Evolutionary conservation across 495 filamentous ascomycete genomes (phyloP).

Genomic region (Penicillium riverlandense): DNA sequence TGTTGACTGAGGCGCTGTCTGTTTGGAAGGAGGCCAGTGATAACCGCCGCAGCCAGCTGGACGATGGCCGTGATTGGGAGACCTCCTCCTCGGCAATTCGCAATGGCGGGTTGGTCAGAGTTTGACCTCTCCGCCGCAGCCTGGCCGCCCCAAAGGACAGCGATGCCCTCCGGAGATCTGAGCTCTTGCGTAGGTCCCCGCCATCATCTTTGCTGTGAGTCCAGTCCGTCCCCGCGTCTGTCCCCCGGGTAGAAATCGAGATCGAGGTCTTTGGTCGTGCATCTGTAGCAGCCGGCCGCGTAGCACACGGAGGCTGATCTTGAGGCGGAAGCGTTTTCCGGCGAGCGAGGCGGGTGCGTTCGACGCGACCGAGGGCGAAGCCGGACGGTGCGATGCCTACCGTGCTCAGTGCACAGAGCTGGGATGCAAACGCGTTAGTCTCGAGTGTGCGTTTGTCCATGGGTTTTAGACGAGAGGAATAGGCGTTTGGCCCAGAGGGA

Average conservation of each 20-base stretch:
- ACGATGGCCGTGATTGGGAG: constrained; percentile 38
- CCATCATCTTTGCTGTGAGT: constrained; percentile 1
- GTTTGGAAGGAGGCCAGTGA: constrained; percentile 69
- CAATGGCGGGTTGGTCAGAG: constrained; percentile 28
- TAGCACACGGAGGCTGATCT: constrained; percentile 12
- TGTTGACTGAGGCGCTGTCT: constrained; percentile 60
- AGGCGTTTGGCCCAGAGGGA: too few relatives aligned
- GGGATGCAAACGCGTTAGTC: constrained; percentile 5
- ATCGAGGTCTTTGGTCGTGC: constrained; percentile 18
- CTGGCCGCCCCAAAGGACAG: constrained; percentile 49
- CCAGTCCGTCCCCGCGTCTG: constrained; percentile 7
- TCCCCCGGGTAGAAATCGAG: constrained; percentile 6
- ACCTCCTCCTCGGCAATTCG: constrained; percentile 22
- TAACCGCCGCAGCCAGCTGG: constrained; percentile 72
- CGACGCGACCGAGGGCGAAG: constrained; percentile 54
- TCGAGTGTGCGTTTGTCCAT: neutral
- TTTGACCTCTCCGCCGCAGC: constrained; percentile 31
- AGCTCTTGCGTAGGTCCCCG: constrained; percentile 5
- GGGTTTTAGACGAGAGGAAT: too few relatives aligned
- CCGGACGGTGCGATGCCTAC: constrained; percentile 61
- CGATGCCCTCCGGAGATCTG: constrained; percentile 24
- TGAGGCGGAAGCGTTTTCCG: constrained; percentile 20
- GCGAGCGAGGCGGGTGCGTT: constrained; percentile 25
- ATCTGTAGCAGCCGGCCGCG: constrained; percentile 14
- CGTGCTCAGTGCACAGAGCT: constrained; percentile 68